Conservation (phyloP, 768 basidiomycete species). For the Psilocybe subaeruginosa region DNA sequence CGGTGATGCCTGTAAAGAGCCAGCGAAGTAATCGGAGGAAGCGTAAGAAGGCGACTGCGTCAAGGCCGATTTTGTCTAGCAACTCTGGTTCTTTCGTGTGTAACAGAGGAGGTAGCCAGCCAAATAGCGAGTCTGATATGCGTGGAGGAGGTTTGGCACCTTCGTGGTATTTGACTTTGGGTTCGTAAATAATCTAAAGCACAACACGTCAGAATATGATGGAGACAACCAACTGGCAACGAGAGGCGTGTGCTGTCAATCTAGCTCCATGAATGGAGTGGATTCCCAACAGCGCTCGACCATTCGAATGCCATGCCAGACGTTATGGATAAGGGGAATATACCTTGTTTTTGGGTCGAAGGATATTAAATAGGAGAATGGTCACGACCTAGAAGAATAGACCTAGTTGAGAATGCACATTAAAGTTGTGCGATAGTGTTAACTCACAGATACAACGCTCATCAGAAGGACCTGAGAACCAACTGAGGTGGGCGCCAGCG, state of each 20-base stretch:
- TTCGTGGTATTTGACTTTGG: slow-evolving; percentile 90
- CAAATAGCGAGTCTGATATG: slow-evolving; percentile 81
- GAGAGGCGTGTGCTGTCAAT: not conserved
- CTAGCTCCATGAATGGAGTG: not conserved
- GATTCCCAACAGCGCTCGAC: no score
- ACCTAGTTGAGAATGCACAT: not conserved
- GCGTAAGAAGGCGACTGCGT: slow-evolving; percentile 91
- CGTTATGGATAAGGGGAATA: not conserved
- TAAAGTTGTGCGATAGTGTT: not conserved
- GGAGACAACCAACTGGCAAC: not conserved
- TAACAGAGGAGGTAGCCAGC: slow-evolving; percentile 89
- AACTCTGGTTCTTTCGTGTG: slow-evolving; percentile 88
- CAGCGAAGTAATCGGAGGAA: slow-evolving; percentile 86
- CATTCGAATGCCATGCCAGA: not conserved
- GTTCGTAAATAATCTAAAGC: slow-evolving; percentile 82
- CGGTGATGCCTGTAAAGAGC: slow-evolving; percentile 66
- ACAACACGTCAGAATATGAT: slow-evolving; percentile 7
- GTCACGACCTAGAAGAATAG: slow-evolving; percentile 55
- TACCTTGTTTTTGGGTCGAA: slow-evolving; percentile 91
- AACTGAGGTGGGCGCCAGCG: slow-evolving; percentile 81
- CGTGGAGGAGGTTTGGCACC: slow-evolving; percentile 78
- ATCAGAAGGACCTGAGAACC: slow-evolving; percentile 78
- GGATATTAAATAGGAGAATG: slow-evolving; percentile 73
- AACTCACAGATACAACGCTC: slow-evolving; percentile 70
- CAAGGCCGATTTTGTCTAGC: slow-evolving; percentile 86